Conservation (phyloP, 352 stramenopile species). For the Phytophthora aleatoria region DNA sequence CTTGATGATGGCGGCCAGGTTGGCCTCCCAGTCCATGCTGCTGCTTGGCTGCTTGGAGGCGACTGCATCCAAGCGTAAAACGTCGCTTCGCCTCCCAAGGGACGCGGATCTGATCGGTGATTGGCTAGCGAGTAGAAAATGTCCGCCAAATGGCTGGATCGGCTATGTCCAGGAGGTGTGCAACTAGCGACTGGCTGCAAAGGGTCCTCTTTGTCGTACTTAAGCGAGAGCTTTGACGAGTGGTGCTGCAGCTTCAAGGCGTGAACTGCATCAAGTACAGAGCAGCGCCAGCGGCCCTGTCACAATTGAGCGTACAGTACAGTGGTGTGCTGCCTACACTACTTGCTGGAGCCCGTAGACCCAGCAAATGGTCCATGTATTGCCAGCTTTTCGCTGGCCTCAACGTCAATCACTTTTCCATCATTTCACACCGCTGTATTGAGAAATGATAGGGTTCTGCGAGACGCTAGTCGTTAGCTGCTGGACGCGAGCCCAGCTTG, state of each 20-base stretch:
- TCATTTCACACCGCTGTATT: conserved; percentile 4
- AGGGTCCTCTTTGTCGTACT: conserved; percentile 6
- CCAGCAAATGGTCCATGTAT: background rate
- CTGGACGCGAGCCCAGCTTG: background rate
- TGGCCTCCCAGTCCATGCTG: conserved; percentile 72
- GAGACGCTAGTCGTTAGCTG: background rate
- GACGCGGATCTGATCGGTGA: conserved; percentile 19
- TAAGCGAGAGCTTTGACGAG: conserved; percentile 6
- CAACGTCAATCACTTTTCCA: conserved; percentile 5
- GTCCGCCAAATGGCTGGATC: background rate
- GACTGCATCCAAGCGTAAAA: conserved; percentile 11
- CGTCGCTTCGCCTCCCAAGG: conserved; percentile 33
- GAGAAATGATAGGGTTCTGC: conserved; percentile 13
- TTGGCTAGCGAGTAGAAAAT: conserved; percentile 19
- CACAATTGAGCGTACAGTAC: conserved; percentile 11
- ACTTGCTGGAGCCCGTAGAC: background rate
- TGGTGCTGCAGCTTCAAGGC: conserved; percentile 15
- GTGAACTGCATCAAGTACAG: conserved; percentile 6
- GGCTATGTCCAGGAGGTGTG: conserved; percentile 9
- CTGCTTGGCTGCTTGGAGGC: background rate
- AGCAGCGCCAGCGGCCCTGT: conserved; percentile 16
- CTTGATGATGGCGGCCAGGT: conserved; percentile 82
- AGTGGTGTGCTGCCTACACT: no score
- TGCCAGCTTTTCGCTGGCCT: background rate
- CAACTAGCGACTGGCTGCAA: conserved; percentile 11